These are phyloP conservation scores for Boletus rubescentipes DNA, from an alignment of 768 basidiomycete genomes.

Conservation along the genomic window DNA sequence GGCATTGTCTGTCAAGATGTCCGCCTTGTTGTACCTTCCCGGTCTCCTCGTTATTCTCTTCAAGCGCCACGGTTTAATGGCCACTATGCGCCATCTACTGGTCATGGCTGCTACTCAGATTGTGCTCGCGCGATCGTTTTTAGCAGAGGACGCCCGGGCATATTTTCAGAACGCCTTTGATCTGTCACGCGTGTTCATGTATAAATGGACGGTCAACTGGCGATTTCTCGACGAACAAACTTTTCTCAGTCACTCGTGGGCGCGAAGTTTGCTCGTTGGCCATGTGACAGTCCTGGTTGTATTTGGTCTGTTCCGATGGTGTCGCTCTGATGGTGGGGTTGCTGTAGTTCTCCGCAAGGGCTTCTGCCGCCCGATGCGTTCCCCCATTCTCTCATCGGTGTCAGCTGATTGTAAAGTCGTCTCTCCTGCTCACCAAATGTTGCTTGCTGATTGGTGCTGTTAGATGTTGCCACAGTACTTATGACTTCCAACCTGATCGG, in stretches of 20 bases:
- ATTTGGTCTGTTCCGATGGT: slow-evolving; percentile 81
- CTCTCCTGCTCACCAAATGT: not conserved
- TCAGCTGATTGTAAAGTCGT: slow-evolving; percentile 62
- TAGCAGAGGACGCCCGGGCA: slow-evolving; percentile 53
- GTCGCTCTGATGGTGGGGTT: slow-evolving; percentile 67
- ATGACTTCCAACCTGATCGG: slow-evolving; percentile 94
- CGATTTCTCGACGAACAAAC: slow-evolving; percentile 75
- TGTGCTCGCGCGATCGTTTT: slow-evolving; percentile 68
- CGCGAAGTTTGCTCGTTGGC: slow-evolving; percentile 58
- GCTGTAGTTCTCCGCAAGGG: slow-evolving; percentile 53
- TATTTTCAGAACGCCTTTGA: slow-evolving; percentile 85
- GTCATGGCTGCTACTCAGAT: slow-evolving; percentile 46
- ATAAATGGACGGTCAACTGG: slow-evolving; percentile 99
- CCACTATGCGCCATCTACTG: slow-evolving; percentile 48
- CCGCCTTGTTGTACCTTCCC: slow-evolving; percentile 84
- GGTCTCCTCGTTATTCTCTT: slow-evolving; percentile 82
- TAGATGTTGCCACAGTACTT: slow-evolving; percentile 78
- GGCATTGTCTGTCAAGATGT: slow-evolving; percentile 96
- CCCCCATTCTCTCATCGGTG: slow-evolving; percentile 47
- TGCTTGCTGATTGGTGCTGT: slow-evolving; percentile 16
- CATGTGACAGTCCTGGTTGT: slow-evolving; percentile 59
- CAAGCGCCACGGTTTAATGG: slow-evolving; percentile 62
- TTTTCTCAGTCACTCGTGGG: slow-evolving; percentile 68
- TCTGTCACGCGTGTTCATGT: slow-evolving; percentile 83
- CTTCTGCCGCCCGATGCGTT: slow-evolving; percentile 46